Base-by-base conservation (phyloP, 2,329 filamentous ascomycete species). In the Epichloe bromicola region DNA sequence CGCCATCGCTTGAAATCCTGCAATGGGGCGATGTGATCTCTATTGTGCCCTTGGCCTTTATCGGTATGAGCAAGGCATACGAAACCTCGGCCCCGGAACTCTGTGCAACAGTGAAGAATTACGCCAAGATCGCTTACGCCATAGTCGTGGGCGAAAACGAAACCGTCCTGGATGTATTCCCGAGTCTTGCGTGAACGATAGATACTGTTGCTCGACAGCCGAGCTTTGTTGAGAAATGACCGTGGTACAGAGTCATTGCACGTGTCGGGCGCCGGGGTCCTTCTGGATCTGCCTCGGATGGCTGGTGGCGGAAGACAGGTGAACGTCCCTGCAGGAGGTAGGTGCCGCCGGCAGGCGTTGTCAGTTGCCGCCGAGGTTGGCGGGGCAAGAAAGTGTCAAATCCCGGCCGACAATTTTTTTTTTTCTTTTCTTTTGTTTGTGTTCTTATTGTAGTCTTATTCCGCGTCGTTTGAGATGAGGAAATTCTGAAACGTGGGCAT, bases 91-190 rank as follows among this genome's bases (percentile, higher is more conserved):
- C 37, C 14, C 37, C 37, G 14, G n/a, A 14, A 38, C 7, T 38
- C 55, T 58, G 56, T 26, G 20, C 41, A 11, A 40, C 49, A 6
- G 55, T 50, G 6, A 57, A 53, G 37, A 10, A 41, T 2, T 64
- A 63, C 41, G 57, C 57, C 1, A 43, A 46, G 0, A 55, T 55
- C 8, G 51, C 53, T 1, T 65, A 64, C 48, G 55, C 53, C 11
- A 62, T 67, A 10, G 40, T 47, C 5, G 50, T 55, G 12, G 65
- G 63, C 5, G 62, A 65, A 51, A 52, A 52, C 12, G 51, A 53
- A 5, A 50, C 51, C 3, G 47, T 46, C 12, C 4, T 30, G 17
- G 49, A 44, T 46, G 36, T 33, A 39, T 56, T 42, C 51, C 53
- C 33, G 41, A 20, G 15, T 15, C 23, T 45, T 20, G 19, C 17